Evolutionary conservation across 495 filamentous ascomycete species (phyloP).

Genomic region (Talaromyces thailandensis): DNA sequence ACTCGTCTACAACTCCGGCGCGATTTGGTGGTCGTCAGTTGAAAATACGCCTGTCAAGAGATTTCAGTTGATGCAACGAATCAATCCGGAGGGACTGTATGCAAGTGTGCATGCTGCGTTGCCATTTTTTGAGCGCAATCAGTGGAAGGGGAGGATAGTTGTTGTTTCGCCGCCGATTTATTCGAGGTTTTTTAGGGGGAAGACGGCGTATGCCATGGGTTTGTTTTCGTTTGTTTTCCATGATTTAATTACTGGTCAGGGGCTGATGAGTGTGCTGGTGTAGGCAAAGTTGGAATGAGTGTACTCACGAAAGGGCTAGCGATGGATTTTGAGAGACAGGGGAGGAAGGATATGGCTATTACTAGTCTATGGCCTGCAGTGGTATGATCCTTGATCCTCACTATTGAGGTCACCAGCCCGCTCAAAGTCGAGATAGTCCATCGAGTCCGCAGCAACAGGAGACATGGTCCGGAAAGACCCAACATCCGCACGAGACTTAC

Average conservation of each 20-base stretch:
- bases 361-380: constrained; percentile 76
- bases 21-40: constrained; percentile 79
- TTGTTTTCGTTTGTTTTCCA: constrained; percentile 9
- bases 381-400: constrained; percentile 28
- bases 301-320: constrained; percentile 72
- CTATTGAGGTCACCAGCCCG: neutral
- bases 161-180: constrained; percentile 85
- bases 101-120: constrained; percentile 56
- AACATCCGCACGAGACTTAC: constrained; percentile 41
- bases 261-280: neutral
- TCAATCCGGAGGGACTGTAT: constrained; percentile 64
- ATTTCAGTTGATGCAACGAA: constrained; percentile 73
- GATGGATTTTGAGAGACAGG: constrained; percentile 72
- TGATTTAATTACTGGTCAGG: neutral
- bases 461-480: constrained; percentile 35
- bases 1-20: constrained; percentile 75
- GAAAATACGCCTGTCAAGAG: constrained; percentile 66
- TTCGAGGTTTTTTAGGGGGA: constrained; percentile 73
- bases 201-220: constrained; percentile 81
- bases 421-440: constrained; percentile 32
- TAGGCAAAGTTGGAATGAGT: constrained; percentile 71
- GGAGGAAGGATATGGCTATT: constrained; percentile 58
- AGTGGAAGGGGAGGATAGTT: constrained; percentile 55
- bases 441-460: constrained; percentile 66
- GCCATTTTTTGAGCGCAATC: constrained; percentile 48